Base-by-base conservation (phyloP, 1,284 basidiomycete genomes). In the Irpex sp. region DNA sequence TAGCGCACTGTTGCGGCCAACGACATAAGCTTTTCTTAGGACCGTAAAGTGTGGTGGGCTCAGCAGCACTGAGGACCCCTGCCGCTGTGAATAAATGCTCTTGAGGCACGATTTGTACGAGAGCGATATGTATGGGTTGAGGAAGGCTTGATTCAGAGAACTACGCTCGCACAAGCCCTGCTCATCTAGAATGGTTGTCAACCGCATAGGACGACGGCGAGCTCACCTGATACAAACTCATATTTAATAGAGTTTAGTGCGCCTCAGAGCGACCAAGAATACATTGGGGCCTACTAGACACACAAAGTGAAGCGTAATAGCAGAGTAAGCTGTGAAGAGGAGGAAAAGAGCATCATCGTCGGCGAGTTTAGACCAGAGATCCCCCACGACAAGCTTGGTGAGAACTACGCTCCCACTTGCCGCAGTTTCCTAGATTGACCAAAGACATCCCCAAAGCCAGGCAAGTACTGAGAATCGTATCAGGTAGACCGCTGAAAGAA, bases 331-430 rank as follows among this genome's bases (percentile, higher is more conserved):
- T 57, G 17, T 34, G 17, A 64, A 15, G 48, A 2, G 4, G 19
- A 54, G 54, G 8, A 4, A 62, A 19, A 52, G 31, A 57, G 52
- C 40, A 55, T 49, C 34, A 15, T 19, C 37, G 49, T 48, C 34
- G n/a, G 9, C 38, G 31, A 34, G 47, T 34, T 57, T 54, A 49
- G 40, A 19, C 36, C 40, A 31, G 21, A 8, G 26, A 57, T 21
- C 49, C 8, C 51, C 37, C 21, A 5, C 61, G 52, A 62, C 77
- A 75, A 76, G 78, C 74, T 78, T 81, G 76, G 66, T 74, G 78
- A 83, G 82, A 69, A 81, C 79, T 75, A 71, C 80, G 78, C 81
- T 83, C 81, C 76, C 78, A 73, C 77, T 76, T 74, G 75, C 72
- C 54, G 26, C 40, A 44, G 31, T 48, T 57, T 21, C 11, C n/a